Evolutionary conservation across 441 rosid genomes (phyloP), one percentile per base, ranked within the genome.

Genomic region (Populus hybrid): DNA sequence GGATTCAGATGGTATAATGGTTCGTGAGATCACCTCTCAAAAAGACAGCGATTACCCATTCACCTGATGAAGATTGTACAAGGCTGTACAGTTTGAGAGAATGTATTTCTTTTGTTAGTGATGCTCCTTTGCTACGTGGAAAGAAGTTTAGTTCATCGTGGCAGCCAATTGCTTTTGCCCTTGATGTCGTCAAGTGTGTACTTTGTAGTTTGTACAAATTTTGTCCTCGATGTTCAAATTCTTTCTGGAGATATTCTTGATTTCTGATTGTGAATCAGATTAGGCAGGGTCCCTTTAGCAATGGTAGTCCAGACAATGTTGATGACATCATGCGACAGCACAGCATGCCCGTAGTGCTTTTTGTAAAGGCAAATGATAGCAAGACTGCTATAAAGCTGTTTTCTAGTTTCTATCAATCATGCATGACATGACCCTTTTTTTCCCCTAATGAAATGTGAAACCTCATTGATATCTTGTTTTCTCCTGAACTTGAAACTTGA

Each of bases 61-160:
- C 56, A 9, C 29, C 16, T 4, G 2, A 40, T 11, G 8, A 33
- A 38, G 5, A 9, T 28, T 38, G 42, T 66, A 2, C 18, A 31
- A 53, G 7, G 63, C 16, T 66, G 76, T 82, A 83, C 81, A 80
- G 72, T 83, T 35, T 72, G 75, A 61, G 65, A 68, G 69, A 61
- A 70, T 16, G 36, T 36, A 66, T 76, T 77, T 69, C 28, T 8
- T 63, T 66, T 71, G 63, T 78, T 61, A 29, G 68, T 77, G 35
- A 11, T 64, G 75, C 68, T 80, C 80, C 85, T 61, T 31, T 61
- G 69, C 74, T 35, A 68, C 68, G 65, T 69, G 75, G 69, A 45
- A 35, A 56, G 68, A 9, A 14, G 24, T 76, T 21, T 14, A 31
- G 50, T 38, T 45, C 66, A 45, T 31, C 31, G 21, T 7, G 35